Evolutionary conservation across 371 early-diverging fungal species (phyloP), one percentile per base, ranked within the genome.

Genomic region (Mortierella sp.): DNA sequence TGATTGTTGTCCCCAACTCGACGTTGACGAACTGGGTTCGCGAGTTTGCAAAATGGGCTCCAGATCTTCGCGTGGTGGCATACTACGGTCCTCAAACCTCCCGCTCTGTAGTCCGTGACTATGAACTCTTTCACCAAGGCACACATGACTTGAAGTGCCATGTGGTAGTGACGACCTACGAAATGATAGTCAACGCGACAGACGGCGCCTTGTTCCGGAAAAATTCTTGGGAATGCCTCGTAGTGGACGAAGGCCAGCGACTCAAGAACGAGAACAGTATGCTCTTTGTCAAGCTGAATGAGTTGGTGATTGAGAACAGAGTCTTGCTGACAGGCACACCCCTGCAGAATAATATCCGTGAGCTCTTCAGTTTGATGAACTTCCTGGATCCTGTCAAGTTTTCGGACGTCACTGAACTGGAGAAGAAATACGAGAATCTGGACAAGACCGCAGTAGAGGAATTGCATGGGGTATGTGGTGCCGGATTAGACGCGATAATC

Each of bases 241-340:
- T 98, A 6, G 89, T 99, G 57, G 99, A 99, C 79, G 99, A 98
- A 80, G 99, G 97, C 1, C 99, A 99, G 80, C 87, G 96, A 30
- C 85, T 99, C 46, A 99, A 99, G 82, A 97, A 96, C 81, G 90
- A 72, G 49, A 81, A 69, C 55, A 75, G 72, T 23, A 65, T 73
- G 63, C 50, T 92, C 26, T 83, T 89, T 31, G 88, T 86, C 50
- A 79, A 84, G 47, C 81, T 96, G 26, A 92, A 88, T 66, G 79
- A 65, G 41, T 85, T 90, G 53, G 79, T 81, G 19, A 83, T 93
- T 65, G 90, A 89, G 51, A 91, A 93, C 69, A 82, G 91, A n/a
- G 86, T 95, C 14, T 76, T 95, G 41, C 71, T 95, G 55, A 93
- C 93, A 1, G 81, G 99, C 27, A 98, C 99, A 1, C 98, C 99